Evolutionary conservation across 2,329 filamentous ascomycete genomes (phyloP).

Genomic region (Alternaria arborescens): DNA sequence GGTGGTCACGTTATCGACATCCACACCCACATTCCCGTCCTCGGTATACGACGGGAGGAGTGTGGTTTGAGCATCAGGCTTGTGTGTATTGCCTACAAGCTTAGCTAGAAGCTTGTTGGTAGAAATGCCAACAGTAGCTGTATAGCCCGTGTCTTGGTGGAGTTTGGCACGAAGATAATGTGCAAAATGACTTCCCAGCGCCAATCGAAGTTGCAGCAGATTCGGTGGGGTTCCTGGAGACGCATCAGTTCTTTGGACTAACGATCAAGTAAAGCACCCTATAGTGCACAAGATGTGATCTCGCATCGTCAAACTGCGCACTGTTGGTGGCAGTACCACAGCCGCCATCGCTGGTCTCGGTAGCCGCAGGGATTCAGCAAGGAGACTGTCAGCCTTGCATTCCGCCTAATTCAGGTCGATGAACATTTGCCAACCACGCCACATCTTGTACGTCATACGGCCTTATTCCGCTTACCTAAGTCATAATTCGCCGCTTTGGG

Average conservation of each 20-base stretch:
- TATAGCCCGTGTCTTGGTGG: conserved; percentile 81
- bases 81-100: conserved; percentile 82
- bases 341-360: conserved; percentile 2
- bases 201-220: conserved; percentile 66
- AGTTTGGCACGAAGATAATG: conserved; percentile 75
- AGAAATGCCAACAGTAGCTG: conserved; percentile 85
- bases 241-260: conserved; percentile 23
- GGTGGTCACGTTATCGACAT: conserved; percentile 60
- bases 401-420: no score
- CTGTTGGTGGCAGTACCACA: conserved; percentile 7
- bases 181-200: conserved; percentile 83
- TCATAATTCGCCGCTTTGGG: conserved; percentile 47
- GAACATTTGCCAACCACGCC: conserved; percentile 5
- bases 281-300: conserved; percentile 6
- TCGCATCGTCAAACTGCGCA: background rate
- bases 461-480: conserved; percentile 31
- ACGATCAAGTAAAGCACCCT: background rate
- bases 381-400: conserved; percentile 12
- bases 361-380: conserved; percentile 3
- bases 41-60: conserved; percentile 71
- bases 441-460: conserved; percentile 4
- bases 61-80: conserved; percentile 87
- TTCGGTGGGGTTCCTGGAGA: conserved; percentile 29
- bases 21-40: conserved; percentile 17
- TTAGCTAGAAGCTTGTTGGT: conserved; percentile 89